A percentile compares a stretch with the other conserved stretches of the same genome.
These are phyloP conservation scores for Fusarium sulawesiense DNA, from an alignment of 2,329 filamentous ascomycete species.

Conservation along the genomic window DNA sequence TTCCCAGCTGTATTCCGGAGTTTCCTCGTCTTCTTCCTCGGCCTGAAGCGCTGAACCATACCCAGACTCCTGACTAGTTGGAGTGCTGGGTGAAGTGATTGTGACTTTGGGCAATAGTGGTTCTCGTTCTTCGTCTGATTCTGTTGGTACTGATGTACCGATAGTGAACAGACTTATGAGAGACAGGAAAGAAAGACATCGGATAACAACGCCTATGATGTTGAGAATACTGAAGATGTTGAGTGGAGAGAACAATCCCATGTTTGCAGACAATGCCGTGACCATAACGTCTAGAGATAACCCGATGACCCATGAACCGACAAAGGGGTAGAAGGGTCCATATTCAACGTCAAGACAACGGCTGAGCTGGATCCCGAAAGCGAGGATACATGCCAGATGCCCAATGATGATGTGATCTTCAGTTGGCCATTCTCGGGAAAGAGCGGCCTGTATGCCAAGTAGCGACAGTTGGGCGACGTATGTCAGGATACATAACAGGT, in stretches of 20 bases:
- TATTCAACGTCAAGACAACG: conserved; percentile 62
- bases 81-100: conserved; percentile 37
- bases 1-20: conserved; percentile 66
- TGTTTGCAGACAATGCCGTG: conserved; percentile 45
- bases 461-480: conserved; percentile 61
- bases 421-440: conserved; percentile 54
- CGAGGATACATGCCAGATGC: conserved; percentile 69
- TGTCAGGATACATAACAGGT: conserved; percentile 57
- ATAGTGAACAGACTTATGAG: conserved; percentile 31
- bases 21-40: conserved; percentile 53
- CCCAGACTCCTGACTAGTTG: conserved; percentile 44
- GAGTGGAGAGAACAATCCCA: conserved; percentile 6
- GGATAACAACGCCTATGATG: conserved; percentile 32
- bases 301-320: conserved; percentile 70
- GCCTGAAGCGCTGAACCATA: conserved; percentile 58
- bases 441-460: conserved; percentile 53
- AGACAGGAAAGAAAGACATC: conserved; percentile 36
- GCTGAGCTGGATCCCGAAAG: conserved; percentile 71
- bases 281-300: conserved; percentile 66
- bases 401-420: conserved; percentile 66
- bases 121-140: conserved; percentile 67
- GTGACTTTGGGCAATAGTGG: conserved; percentile 60
- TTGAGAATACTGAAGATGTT: conserved; percentile 42
- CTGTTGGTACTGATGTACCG: conserved; percentile 36
- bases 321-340: conserved; percentile 71